Base-by-base conservation (phyloP, 805 yeast genomes). In the Sugiyamaella valdiviana region DNA sequence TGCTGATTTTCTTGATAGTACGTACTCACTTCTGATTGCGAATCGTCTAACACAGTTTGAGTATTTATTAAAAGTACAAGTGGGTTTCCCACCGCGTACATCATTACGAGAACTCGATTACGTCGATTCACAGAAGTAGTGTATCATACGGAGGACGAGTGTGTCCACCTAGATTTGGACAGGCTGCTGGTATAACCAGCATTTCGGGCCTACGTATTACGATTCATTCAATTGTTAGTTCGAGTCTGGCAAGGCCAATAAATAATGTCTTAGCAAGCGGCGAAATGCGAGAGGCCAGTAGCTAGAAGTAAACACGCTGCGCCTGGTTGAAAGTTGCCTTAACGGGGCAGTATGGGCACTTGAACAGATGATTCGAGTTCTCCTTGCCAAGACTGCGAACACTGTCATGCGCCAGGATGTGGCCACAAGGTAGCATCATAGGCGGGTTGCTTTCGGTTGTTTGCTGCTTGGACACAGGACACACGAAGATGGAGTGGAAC, bases 1-100 rank as follows among this genome's bases (percentile, higher is more conserved):
- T 21, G 96, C 98, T 1, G 99, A 93, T 63, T 91, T 79, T 63
- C 68, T 88, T 57, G 91, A 86, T 29, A 48, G 53, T 45, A 42
- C 50, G 51, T 50, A 24, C n/a, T n/a, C n/a, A n/a, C n/a, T n/a
- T n/a, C n/a, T n/a, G n/a, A n/a, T n/a, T n/a, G n/a, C n/a, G n/a
- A n/a, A n/a, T n/a, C n/a, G n/a, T n/a, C n/a, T 41, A 20, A 43
- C 46, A 15, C 39, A 43, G 44, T 32, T 16, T 41, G 17, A 36
- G 15, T 29, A 7, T 6, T 17, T 39, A 16, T 7, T 19, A n/a
- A 5, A n/a, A 5, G 32, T 26, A 23, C 26, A 23, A 9, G 26
- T 9, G 26, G 9, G 9, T 9, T 12, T 10, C n/a, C n/a, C n/a
- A n/a, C n/a, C n/a, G n/a, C n/a, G n/a, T n/a, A n/a, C n/a, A n/a